Conservation (phyloP, 306 rosid genomes). For the Vigna mungo region DNA sequence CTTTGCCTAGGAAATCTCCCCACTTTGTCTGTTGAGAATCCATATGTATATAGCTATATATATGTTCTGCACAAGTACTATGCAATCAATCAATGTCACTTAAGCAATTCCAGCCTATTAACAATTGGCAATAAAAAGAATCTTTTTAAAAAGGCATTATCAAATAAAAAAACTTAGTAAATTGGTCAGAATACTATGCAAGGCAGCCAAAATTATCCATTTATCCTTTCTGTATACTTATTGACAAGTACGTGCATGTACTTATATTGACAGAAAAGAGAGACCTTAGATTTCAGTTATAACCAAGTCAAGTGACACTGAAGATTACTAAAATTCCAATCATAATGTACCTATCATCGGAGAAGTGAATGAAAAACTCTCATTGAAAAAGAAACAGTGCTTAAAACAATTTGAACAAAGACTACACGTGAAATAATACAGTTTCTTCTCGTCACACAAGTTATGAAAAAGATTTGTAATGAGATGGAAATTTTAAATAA, state of each 20-base stretch:
- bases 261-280: constrained; percentile 24
- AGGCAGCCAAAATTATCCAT: constrained; percentile 31
- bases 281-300: constrained; percentile 4
- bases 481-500: constrained; percentile 21
- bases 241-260: constrained; percentile 32
- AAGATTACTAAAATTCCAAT: constrained; percentile 16
- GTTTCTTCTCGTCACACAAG: constrained; percentile 26
- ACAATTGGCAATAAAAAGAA: constrained; percentile 20
- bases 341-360: constrained; percentile 18
- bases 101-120: background rate
- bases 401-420: constrained; percentile 30
- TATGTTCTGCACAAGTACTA: background rate
- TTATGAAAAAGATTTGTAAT: constrained; percentile 11
- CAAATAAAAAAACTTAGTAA: constrained; percentile 7
- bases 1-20: background rate
- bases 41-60: background rate
- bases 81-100: background rate
- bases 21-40: background rate
- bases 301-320: constrained; percentile 17
- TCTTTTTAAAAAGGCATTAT: constrained; percentile 1
- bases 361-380: constrained; percentile 31
- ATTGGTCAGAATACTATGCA: constrained; percentile 7
- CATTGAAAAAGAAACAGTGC: constrained; percentile 1
- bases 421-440: constrained; percentile 16
- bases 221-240: constrained; percentile 12